Evolutionary conservation across 305 asterid genomes (phyloP), one percentile per base, ranked within the genome.

Genomic region (Salvia sclarea): DNA sequence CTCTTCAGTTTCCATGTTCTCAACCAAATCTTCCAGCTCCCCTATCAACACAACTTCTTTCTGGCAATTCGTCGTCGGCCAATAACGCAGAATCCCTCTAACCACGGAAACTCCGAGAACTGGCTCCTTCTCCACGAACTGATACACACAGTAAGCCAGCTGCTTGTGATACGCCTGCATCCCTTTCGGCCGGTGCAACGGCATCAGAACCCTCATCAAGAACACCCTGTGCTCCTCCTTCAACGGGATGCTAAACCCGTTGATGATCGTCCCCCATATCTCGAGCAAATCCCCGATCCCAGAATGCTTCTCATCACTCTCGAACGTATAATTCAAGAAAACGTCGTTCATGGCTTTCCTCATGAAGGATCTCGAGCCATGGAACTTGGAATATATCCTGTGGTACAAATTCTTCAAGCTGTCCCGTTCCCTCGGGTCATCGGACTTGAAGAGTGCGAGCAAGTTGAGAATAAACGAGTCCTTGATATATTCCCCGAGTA

Each of bases 241-340:
- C 61, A 88, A 72, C 0, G 97, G 97, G 41, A 85, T 66, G 30
- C 86, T 84, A 47, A 88, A 90, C 14, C 97, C 96, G 12, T 86
- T 90, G 49, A 86, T 80, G 50, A 90, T 90, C 54, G 88, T 86
- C 8, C 95, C 96, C 85, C 88, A 85, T 22, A 91, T 84, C 85
- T 91, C 97, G 24, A 88, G 81, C 6, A 91, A 70, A 28, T 91
- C 96, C 30, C 97, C 96, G 33, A 91, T 82, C 61, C 95, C 97
- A 20, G 73, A 68, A 72, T 82, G 90, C 37, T 77, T 76, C 22
- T 85, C 81, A 10, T 83, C 90, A 0, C 72, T 65, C 76, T 85
- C 97, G 21, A 60, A 88, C 1, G 82, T 75, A 52, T 83, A 85
- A 68, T 78, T 68, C 79, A 90, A 70, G 82, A 88, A 83, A 0